Conservation (phyloP, 1,284 basidiomycete species). For the Leccinum subspadiceum region DNA sequence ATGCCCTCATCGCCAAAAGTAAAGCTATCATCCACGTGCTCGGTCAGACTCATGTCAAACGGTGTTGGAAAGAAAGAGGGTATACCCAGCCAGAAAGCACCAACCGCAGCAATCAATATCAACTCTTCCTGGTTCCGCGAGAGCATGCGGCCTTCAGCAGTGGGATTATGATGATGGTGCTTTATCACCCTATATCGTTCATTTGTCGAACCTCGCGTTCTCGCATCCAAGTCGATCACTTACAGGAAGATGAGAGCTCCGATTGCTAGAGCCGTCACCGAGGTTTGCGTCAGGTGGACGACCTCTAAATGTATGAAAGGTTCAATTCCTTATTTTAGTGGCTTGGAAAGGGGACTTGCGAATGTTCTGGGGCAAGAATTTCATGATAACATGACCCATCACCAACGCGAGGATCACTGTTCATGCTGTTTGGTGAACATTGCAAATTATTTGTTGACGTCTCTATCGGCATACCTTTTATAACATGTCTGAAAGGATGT, state of each 20-base stretch:
- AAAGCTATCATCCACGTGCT: slow-evolving; percentile 32
- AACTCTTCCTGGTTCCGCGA: slow-evolving; percentile 70
- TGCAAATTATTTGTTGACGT: neutral
- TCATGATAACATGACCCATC: slow-evolving; percentile 34
- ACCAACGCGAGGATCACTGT: slow-evolving; percentile 32
- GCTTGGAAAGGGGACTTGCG: slow-evolving; percentile 35
- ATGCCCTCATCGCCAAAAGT: slow-evolving; percentile 47
- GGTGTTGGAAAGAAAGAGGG: slow-evolving; percentile 8
- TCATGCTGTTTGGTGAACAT: slow-evolving; percentile 15
- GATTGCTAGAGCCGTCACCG: slow-evolving; percentile 64
- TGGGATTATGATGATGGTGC: slow-evolving; percentile 56
- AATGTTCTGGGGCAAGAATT: slow-evolving; percentile 39
- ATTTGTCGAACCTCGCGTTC: neutral
- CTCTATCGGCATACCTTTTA: slow-evolving; percentile 27
- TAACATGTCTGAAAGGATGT: slow-evolving; percentile 31
- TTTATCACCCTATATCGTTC: slow-evolving; percentile 42
- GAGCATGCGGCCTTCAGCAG: slow-evolving; percentile 48
- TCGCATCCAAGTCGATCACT: slow-evolving; percentile 25
- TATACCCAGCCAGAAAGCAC: slow-evolving; percentile 72
- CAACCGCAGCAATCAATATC: slow-evolving; percentile 65
- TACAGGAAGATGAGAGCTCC: slow-evolving; percentile 62
- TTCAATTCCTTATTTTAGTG: slow-evolving; percentile 6
- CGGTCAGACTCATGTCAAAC: slow-evolving; percentile 7
- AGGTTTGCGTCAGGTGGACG: slow-evolving; percentile 68
- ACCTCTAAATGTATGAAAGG: slow-evolving; percentile 45